Percentiles rank a stretch among this genome's conserved stretches.
Evolutionary conservation across 805 yeast genomes (phyloP).

Genomic region (Schwanniomyces sp.): DNA sequence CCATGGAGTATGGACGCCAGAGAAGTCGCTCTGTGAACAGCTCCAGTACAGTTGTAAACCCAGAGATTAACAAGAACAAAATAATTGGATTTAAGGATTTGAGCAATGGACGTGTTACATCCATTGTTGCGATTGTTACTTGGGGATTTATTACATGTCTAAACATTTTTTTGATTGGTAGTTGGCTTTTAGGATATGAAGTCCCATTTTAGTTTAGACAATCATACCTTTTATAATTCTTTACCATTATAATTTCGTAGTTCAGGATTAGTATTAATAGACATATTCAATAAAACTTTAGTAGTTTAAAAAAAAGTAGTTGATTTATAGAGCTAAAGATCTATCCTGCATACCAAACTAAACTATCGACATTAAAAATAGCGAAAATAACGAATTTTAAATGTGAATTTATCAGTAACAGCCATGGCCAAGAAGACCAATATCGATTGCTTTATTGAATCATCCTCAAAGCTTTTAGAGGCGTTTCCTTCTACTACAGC

Average conservation of each 20-base stretch:
- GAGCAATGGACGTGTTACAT: constrained; percentile 62
- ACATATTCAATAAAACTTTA: too few relatives aligned
- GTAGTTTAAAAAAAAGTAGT: too few relatives aligned
- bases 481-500: constrained; percentile 37
- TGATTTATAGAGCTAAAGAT: too few relatives aligned
- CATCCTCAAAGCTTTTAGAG: constrained; percentile 29
- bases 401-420: background rate
- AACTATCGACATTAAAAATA: background rate
- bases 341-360: background rate
- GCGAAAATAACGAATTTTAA: background rate
- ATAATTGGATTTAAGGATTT: constrained; percentile 54
- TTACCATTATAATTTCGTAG: background rate
- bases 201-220: constrained; percentile 17
- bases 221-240: background rate
- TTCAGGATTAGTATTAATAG: background rate
- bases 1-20: background rate
- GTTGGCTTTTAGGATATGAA: constrained; percentile 26
- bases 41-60: background rate
- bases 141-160: constrained; percentile 74
- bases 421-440: constrained; percentile 5
- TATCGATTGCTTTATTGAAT: constrained; percentile 28
- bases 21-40: background rate
- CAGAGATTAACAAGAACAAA: constrained; percentile 16
- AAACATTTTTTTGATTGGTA: constrained; percentile 65
- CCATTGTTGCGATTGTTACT: constrained; percentile 54